Evolutionary conservation across 768 basidiomycete genomes (phyloP).

Genomic region (Mycena rosella): DNA sequence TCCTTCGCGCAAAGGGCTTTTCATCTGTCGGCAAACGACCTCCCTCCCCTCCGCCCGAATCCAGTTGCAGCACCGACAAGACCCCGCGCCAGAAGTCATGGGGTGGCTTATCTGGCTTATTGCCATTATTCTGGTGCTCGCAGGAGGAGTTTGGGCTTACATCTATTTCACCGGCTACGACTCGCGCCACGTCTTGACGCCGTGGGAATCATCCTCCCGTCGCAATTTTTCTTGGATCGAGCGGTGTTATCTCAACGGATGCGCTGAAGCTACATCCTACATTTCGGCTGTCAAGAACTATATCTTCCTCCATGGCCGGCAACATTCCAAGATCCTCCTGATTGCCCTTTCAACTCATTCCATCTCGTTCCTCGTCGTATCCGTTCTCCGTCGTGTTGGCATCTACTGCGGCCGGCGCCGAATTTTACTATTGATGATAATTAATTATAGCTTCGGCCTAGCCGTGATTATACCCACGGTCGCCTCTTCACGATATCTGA

Average conservation of each 20-base stretch:
- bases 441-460: no score
- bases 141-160: not conserved
- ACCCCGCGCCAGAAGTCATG: not conserved
- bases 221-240: not conserved
- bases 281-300: not conserved
- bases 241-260: not conserved
- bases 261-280: not conserved
- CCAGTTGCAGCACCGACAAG: not conserved
- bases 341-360: not conserved
- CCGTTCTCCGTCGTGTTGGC: not conserved
- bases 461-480: no score
- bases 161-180: not conserved
- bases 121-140: not conserved
- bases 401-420: no score
- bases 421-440: no score
- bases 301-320: no score
- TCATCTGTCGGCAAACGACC: not conserved
- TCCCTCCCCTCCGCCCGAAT: not conserved
- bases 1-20: not conserved
- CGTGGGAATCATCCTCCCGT: no score
- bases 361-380: not conserved
- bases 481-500: no score
- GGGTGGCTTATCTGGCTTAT: not conserved
- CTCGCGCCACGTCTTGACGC: not conserved
- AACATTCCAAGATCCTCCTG: not conserved